Evolutionary conservation across 176 grass and related monocot genomes (phyloP), one percentile per base, ranked within the genome.

Genomic region (Avena atlantica): DNA sequence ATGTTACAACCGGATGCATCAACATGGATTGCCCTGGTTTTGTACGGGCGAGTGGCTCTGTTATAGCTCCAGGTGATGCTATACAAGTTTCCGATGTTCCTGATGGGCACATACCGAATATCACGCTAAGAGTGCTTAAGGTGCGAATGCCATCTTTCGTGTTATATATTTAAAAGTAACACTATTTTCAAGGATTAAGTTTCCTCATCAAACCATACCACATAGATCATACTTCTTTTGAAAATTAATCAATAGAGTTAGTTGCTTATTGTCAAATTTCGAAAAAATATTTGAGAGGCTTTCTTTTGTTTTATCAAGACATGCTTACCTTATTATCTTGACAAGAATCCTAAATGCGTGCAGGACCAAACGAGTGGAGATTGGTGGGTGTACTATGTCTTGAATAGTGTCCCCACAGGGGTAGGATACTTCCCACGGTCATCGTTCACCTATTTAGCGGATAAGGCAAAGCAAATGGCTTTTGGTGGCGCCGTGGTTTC

Each of bases 21-120:
- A 81, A 81, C 24, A 34, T 67, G 78, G 78, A 81, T 23, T 81
- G 60, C 42, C 60, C 78, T 50, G 78, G 60, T 29, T 81, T 81
- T 5, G 9, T 81, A 49, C 1, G 3, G 25, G 78, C 23, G 0
- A 2, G 29, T 9, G 45, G 62, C 11, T 62, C 79, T 20, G 4
- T 0, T 1, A 20, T 52, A 25, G 8, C 16, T 14, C 79, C 24
- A n/a, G 79, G 79, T 36, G 61, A 63, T 67, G 21, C 27, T 6
- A 68, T 81, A 12, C 14, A 20, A 11, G 78, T 64, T 16, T 62
- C 20, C 0, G 15, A 10, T 42, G 66, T 70, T 70, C 15, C 66
- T 0, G 16, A 19, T 40, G 66, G 66, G 34, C 8, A 40, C 66
- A 40, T 70, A 9, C 66, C 2, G 0, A 81, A 51, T 52, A 34